These are phyloP conservation scores for Scutellaria baicalensis DNA, from an alignment of 257 asterid species.

Conservation along the genomic window DNA sequence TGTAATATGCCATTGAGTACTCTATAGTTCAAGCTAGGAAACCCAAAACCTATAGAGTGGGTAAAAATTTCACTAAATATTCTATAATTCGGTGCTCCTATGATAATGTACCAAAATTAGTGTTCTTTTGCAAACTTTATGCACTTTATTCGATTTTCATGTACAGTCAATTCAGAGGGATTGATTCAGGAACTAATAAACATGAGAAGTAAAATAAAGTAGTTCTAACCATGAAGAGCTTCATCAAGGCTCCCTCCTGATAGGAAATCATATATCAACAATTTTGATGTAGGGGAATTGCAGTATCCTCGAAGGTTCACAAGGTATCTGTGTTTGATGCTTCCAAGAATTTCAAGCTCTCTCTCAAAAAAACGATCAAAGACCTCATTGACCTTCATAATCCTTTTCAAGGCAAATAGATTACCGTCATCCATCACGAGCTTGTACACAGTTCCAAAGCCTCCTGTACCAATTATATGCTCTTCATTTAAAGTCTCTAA, in stretches of 20 bases:
- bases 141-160: background rate
- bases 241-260: conserved; percentile 94
- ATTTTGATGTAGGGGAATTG: conserved; percentile 78
- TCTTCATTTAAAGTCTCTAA: conserved; percentile 77
- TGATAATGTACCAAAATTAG: background rate
- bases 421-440: conserved; percentile 92
- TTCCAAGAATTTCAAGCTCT: conserved; percentile 94
- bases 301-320: conserved; percentile 92
- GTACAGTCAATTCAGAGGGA: background rate
- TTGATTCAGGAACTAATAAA: background rate
- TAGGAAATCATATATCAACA: conserved; percentile 71
- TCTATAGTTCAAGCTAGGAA: background rate
- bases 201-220: conserved; percentile 1
- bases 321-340: conserved; percentile 77
- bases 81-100: too few species aligned
- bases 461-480: conserved; percentile 85
- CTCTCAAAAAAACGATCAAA: conserved; percentile 83
- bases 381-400: conserved; percentile 73
- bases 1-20: background rate
- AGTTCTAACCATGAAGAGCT: conserved; percentile 61
- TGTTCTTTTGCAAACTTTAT: background rate
- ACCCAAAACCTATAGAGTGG: background rate
- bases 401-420: conserved; percentile 80
- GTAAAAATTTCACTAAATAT: background rate
- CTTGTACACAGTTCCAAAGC: conserved; percentile 90